Evolutionary conservation across 1,284 basidiomycete species (phyloP).

Genomic region (Mycena citricolor): DNA sequence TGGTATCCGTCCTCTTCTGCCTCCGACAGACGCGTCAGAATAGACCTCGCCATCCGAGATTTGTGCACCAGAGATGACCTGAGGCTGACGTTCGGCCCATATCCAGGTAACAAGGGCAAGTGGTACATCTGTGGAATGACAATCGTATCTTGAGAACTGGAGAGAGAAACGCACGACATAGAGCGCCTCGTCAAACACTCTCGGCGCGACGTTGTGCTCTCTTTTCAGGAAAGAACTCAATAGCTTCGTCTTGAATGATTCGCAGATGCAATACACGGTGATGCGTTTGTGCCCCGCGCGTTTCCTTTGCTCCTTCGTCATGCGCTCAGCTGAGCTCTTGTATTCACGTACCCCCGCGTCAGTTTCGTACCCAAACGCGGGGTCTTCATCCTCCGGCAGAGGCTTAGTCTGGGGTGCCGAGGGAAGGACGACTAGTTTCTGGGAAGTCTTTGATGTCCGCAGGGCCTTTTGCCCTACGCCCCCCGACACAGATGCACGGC

Average conservation of each 20-base stretch:
- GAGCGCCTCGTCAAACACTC: constrained; percentile 91
- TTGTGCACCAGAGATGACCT: constrained; percentile 76
- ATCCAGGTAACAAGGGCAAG: constrained; percentile 88
- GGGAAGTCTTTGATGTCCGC: constrained; percentile 88
- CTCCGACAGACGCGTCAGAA: constrained; percentile 72
- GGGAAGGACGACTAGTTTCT: constrained; percentile 89
- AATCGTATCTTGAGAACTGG: constrained; percentile 7
- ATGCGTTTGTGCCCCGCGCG: constrained; percentile 75
- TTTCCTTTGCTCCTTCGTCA: constrained; percentile 76
- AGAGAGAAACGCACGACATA: constrained; percentile 69
- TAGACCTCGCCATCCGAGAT: constrained; percentile 57
- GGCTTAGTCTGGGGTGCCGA: constrained; percentile 90
- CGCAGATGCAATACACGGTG: constrained; percentile 87
- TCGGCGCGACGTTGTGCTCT: constrained; percentile 88
- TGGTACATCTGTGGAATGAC: constrained; percentile 72
- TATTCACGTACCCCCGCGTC: constrained; percentile 65
- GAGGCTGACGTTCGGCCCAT: constrained; percentile 81
- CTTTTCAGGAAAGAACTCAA: constrained; percentile 84
- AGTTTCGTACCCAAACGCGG: constrained; percentile 62
- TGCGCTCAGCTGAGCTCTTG: constrained; percentile 79
- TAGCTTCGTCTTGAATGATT: constrained; percentile 79
- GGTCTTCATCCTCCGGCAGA: constrained; percentile 56
- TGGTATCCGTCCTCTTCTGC: constrained; percentile 91
- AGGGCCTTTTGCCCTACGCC: constrained; percentile 52
- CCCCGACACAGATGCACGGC: constrained; percentile 35